A percentile compares a stretch with the other conserved stretches of the same genome.
Conservation (phyloP, 139 green algal genomes). For the Microglena sp. region DNA sequence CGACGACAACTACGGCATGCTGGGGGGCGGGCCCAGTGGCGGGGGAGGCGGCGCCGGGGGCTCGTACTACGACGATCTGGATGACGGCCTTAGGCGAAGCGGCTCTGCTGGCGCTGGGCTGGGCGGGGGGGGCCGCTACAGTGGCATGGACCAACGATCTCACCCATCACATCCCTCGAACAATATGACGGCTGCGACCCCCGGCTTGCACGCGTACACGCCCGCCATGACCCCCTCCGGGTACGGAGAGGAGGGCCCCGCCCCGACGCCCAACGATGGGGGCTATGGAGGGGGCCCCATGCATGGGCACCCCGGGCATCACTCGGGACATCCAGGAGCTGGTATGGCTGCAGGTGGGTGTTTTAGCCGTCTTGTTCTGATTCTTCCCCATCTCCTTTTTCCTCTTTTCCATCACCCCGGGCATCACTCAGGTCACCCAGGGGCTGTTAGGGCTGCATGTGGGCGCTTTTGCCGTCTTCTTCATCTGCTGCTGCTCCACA, state of each 20-base stretch:
- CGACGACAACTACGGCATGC: conserved; percentile 21
- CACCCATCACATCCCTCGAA: too few relatives aligned
- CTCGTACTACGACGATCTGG: not conserved
- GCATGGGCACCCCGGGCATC: not conserved
- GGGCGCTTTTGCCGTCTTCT: too few relatives aligned
- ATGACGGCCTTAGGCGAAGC: too few relatives aligned
- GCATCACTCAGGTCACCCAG: not conserved
- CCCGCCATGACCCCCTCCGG: conserved; percentile 20
- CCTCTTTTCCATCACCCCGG: not conserved
- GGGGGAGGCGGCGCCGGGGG: not conserved
- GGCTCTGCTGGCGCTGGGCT: too few relatives aligned
- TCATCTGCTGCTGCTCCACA: too few relatives aligned
- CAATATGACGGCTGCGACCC: conserved; percentile 17
- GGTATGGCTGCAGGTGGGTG: too few relatives aligned
- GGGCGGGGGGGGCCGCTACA: too few relatives aligned
- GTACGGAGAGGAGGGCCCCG: conserved; percentile 12
- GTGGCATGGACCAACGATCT: too few relatives aligned
- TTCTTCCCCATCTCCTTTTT: too few relatives aligned
- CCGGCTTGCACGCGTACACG: conserved; percentile 17
- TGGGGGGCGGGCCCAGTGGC: not conserved
- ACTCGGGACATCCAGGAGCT: not conserved
- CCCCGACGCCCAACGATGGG: conserved; percentile 15
- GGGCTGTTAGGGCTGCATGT: not conserved
- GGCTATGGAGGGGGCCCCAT: not conserved
- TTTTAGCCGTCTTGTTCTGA: too few relatives aligned